Evolutionary conservation across 78 protist genomes (phyloP).

Genomic region (Planoprotostelium fungivorum): DNA sequence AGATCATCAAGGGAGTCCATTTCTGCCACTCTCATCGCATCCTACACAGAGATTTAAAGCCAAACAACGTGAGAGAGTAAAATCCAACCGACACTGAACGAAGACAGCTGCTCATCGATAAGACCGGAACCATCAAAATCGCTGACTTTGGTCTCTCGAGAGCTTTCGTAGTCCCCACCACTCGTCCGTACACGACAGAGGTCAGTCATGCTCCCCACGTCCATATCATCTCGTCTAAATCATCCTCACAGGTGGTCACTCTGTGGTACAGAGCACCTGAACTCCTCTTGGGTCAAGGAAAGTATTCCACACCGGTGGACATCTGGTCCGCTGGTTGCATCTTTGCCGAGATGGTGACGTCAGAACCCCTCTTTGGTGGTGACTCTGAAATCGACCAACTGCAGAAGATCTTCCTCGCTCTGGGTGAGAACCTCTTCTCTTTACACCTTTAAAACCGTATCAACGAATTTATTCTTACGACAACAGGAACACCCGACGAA

Average conservation of each 20-base stretch:
- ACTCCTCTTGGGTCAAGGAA: slow-evolving; percentile 89
- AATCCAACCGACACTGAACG: not conserved
- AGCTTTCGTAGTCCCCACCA: slow-evolving; percentile 10
- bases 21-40: slow-evolving; percentile 86
- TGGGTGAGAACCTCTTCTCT: slow-evolving; percentile 15
- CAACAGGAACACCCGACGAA: slow-evolving; percentile 89
- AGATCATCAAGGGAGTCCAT: slow-evolving; percentile 84
- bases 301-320: slow-evolving; percentile 95
- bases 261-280: slow-evolving; percentile 99
- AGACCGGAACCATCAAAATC: slow-evolving; percentile 84
- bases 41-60: slow-evolving; percentile 97
- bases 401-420: slow-evolving; percentile 82
- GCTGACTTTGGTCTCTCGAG: slow-evolving; percentile 98
- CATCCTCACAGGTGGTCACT: slow-evolving; percentile 68
- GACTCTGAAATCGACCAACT: slow-evolving; percentile 91
- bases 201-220: not conserved
- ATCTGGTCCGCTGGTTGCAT: slow-evolving; percentile 97
- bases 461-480: slow-evolving; percentile 59
- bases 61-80: slow-evolving; percentile 73
- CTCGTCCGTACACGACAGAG: slow-evolving; percentile 1
- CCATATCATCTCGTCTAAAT: not conserved
- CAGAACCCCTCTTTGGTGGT: slow-evolving; percentile 93
- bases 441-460: not conserved
- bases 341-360: slow-evolving; percentile 94
- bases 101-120: slow-evolving; percentile 73